phyloP scores from a whole-genome alignment of 345 rosid species.

The Eutrema heterophyllum region DNA sequence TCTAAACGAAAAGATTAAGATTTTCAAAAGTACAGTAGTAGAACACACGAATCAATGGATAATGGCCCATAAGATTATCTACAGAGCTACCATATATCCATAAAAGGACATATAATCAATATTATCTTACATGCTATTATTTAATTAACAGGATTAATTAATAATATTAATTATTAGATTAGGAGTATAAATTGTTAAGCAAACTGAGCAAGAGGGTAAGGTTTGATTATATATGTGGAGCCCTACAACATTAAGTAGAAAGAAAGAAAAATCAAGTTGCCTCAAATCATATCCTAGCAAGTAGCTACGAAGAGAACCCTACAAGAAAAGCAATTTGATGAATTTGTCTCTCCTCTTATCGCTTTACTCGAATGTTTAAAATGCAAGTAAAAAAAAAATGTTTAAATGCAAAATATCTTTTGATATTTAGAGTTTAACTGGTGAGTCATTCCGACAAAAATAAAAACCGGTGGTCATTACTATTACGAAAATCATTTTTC shows the following conservation, averaged over 20 bases:
- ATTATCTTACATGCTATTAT: neutral
- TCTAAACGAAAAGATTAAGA: neutral
- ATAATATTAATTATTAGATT: neutral
- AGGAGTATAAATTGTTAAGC: conserved; percentile 11
- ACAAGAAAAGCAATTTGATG: conserved; percentile 27
- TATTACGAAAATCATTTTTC: neutral
- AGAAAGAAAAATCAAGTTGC: conserved; percentile 27
- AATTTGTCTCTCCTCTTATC: conserved; percentile 18
- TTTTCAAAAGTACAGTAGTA: conserved; percentile 6
- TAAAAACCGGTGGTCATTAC: neutral
- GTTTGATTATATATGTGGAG: conserved; percentile 29
- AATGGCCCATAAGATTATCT: conserved; percentile 13
- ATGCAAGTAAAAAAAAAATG: too few species aligned
- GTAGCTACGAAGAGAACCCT: conserved; percentile 28
- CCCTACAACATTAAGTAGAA: conserved; percentile 14
- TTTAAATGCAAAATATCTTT: conserved; percentile 10
- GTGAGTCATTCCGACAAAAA: neutral
- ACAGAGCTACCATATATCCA: conserved; percentile 13
- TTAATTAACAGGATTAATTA: neutral
- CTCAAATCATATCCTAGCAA: conserved; percentile 29
- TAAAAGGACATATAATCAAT: conserved; percentile 2
- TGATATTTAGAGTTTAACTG: neutral
- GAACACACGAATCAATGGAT: conserved; percentile 16
- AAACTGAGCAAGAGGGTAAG: conserved; percentile 15
- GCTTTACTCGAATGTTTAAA: neutral